Evolutionary conservation across 2,329 filamentous ascomycete genomes (phyloP).

Genomic region (Trichoderma atroviride): DNA sequence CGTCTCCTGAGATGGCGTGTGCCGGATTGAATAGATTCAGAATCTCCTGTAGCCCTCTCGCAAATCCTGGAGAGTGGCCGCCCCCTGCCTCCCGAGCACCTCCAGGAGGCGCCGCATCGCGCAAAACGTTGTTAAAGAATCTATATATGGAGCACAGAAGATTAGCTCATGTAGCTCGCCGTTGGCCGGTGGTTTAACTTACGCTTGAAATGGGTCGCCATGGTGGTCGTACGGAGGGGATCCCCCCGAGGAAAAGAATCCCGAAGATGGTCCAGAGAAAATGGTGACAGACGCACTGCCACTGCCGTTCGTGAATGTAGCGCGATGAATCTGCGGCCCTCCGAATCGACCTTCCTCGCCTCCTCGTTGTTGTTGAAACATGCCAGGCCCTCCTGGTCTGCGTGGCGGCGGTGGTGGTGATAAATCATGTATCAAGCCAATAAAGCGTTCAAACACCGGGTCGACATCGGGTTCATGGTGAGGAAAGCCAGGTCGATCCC

Average conservation of each 20-base stretch:
- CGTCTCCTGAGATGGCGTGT: slow-evolving; percentile 69
- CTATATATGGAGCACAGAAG: slow-evolving; percentile 37
- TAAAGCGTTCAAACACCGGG: slow-evolving; percentile 47
- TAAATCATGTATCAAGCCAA: slow-evolving; percentile 49
- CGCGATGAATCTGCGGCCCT: slow-evolving; percentile 41
- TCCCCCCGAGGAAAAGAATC: slow-evolving; percentile 5
- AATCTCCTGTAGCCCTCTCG: slow-evolving; percentile 53
- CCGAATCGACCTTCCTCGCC: slow-evolving; percentile 31
- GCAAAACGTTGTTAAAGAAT: slow-evolving; percentile 51
- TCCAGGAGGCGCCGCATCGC: slow-evolving; percentile 42
- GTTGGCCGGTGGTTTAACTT: slow-evolving; percentile 33
- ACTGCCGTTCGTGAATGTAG: slow-evolving; percentile 44
- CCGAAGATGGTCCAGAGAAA: slow-evolving; percentile 43
- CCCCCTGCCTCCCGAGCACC: slow-evolving; percentile 31
- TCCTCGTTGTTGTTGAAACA: slow-evolving; percentile 28
- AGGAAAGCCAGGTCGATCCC: slow-evolving; percentile 31
- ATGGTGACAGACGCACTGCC: slow-evolving; percentile 55
- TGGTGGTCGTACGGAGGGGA: slow-evolving; percentile 29
- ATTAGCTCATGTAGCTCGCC: not conserved
- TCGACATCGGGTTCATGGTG: slow-evolving; percentile 41
- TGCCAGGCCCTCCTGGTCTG: slow-evolving; percentile 22
- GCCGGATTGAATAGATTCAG: slow-evolving; percentile 57
- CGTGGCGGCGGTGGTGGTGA: slow-evolving; percentile 26
- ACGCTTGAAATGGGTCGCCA: slow-evolving; percentile 54
- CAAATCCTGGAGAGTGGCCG: slow-evolving; percentile 33